Percentiles rank a stretch among this genome's conserved stretches.
Conservation (phyloP, 495 filamentous ascomycete genomes). For the Penicillium herquei region DNA sequence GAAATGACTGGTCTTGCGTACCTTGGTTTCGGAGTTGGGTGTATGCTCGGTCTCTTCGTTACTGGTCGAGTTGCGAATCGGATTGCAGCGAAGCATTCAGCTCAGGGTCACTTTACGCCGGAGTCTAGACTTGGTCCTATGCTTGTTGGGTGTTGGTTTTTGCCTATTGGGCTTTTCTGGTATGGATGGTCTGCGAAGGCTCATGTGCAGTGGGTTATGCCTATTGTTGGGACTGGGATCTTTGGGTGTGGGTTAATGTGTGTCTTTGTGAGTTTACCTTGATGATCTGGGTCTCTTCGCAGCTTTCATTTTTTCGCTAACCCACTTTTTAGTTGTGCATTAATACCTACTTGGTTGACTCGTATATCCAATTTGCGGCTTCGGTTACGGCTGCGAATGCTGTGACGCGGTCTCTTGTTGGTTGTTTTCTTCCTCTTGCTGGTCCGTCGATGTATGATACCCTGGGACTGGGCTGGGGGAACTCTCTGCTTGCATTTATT, state of each 20-base stretch:
- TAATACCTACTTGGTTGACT: conserved; percentile 70
- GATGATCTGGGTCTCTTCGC: no score
- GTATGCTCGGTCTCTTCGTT: conserved; percentile 42
- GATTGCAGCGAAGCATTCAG: conserved; percentile 17
- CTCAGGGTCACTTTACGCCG: conserved; percentile 19
- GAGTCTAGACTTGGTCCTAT: conserved; percentile 50
- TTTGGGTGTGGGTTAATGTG: conserved; percentile 63
- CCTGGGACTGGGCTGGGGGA: conserved; percentile 46
- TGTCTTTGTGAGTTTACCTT: conserved; percentile 20
- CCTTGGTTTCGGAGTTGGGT: conserved; percentile 52
- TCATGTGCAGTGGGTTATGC: conserved; percentile 62
- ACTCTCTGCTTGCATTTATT: conserved; percentile 46
- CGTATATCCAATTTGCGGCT: conserved; percentile 63
- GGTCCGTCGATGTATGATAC: conserved; percentile 42
- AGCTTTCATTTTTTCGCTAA: no score
- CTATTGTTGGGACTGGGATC: conserved; percentile 61
- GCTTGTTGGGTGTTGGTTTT: conserved; percentile 51
- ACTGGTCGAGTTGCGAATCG: conserved; percentile 33
- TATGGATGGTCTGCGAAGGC: conserved; percentile 62
- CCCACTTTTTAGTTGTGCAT: conserved; percentile 30
- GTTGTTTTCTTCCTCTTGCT: conserved; percentile 52
- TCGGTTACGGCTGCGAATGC: conserved; percentile 61
- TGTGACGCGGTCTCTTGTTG: conserved; percentile 57
- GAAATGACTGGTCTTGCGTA: conserved; percentile 57
- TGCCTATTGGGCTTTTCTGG: conserved; percentile 69